Percentiles rank a stretch among this genome's conserved stretches.
Evolutionary conservation across 2,329 filamentous ascomycete genomes (phyloP).

Genomic region (Colletotrichum sojae): DNA sequence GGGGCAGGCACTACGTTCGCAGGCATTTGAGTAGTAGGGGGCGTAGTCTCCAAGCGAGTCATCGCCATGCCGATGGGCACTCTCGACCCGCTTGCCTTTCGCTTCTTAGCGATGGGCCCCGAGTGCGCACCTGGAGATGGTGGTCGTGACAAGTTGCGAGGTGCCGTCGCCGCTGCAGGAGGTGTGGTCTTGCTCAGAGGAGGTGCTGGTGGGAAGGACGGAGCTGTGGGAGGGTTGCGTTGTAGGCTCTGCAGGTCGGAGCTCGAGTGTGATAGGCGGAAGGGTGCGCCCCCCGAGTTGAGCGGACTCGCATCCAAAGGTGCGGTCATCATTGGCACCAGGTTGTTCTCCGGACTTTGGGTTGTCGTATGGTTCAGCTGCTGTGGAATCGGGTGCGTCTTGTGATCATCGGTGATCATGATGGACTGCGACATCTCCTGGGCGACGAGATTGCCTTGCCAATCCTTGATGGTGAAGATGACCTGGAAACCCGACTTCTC

Average conservation of each 20-base stretch:
- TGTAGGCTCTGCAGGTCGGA: constrained; percentile 74
- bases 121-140: constrained; percentile 77
- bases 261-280: constrained; percentile 71
- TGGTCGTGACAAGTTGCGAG: constrained; percentile 73
- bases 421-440: constrained; percentile 91
- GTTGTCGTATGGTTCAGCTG: constrained; percentile 41
- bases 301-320: constrained; percentile 50
- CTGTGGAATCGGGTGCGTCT: constrained; percentile 75
- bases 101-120: constrained; percentile 81
- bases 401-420: constrained; percentile 98
- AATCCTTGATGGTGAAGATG: constrained; percentile 94
- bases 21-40: constrained; percentile 54
- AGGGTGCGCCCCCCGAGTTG: constrained; percentile 57
- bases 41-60: constrained; percentile 81
- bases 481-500: constrained; percentile 94
- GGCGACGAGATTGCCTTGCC: constrained; percentile 80
- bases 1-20: constrained; percentile 55
- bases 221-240: constrained; percentile 58
- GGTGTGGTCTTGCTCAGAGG: constrained; percentile 47
- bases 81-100: constrained; percentile 83
- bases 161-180: constrained; percentile 16
- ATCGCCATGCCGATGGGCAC: constrained; percentile 83
- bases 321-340: constrained; percentile 35
- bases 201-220: constrained; percentile 48
- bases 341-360: constrained; percentile 37